A percentile compares a stretch with the other conserved stretches of the same genome.
Evolutionary conservation across 108 stramenopile genomes (phyloP).

Genomic region (Skeletonema grethae): DNA sequence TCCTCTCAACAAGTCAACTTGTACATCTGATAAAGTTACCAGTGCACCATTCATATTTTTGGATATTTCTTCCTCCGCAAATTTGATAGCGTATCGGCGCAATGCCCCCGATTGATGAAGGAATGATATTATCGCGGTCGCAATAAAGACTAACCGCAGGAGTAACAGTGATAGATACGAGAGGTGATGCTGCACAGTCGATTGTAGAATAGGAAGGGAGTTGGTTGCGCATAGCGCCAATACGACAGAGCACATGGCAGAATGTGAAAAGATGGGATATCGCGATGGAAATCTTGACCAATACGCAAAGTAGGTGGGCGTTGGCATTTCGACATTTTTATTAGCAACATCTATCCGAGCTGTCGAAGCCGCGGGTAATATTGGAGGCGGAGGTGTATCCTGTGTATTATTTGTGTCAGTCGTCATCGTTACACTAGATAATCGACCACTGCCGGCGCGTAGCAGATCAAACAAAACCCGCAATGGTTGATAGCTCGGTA

Average conservation of each 20-base stretch:
- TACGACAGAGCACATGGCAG: constrained; percentile 18
- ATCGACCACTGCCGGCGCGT: too few relatives aligned
- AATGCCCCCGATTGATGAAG: constrained; percentile 45
- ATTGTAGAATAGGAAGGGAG: constrained; percentile 19
- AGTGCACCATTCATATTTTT: constrained; percentile 40
- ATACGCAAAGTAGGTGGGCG: constrained; percentile 42
- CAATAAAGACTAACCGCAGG: constrained; percentile 28
- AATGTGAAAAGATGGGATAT: constrained; percentile 42
- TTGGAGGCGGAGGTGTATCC: neutral
- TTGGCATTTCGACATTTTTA: constrained; percentile 11
- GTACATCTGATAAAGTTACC: constrained; percentile 40
- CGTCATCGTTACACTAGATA: too few relatives aligned
- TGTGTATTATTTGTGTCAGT: neutral
- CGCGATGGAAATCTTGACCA: constrained; percentile 34
- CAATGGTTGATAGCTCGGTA: too few relatives aligned
- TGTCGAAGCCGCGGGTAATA: neutral
- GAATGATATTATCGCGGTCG: constrained; percentile 37
- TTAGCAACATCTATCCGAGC: neutral
- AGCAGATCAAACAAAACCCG: too few relatives aligned
- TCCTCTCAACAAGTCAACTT: constrained; percentile 45
- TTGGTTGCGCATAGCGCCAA: constrained; percentile 26
- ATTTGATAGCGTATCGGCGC: constrained; percentile 39
- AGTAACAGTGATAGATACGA: constrained; percentile 27
- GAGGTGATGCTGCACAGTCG: constrained; percentile 22
- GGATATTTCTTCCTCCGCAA: constrained; percentile 38